Percentiles rank a stretch among this genome's conserved stretches.
These are phyloP conservation scores for Mercurialis annua DNA, from an alignment of 345 rosid genomes.

Conservation along the genomic window DNA sequence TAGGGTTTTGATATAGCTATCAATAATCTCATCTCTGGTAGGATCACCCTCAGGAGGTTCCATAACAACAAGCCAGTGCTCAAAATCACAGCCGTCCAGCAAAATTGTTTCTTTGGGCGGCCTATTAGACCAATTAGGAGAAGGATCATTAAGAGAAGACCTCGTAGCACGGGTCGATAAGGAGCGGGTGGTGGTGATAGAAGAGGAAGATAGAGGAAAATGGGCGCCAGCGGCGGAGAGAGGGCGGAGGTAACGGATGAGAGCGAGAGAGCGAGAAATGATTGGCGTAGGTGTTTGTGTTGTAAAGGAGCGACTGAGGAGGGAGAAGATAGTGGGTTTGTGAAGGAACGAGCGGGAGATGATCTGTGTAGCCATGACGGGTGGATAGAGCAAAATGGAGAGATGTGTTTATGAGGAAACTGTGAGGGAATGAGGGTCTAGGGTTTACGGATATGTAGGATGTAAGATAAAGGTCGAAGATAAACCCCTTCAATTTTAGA, in stretches of 20 bases:
- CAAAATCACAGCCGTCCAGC: slow-evolving; percentile 90
- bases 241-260: slow-evolving; percentile 2
- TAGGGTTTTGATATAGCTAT: slow-evolving; percentile 66
- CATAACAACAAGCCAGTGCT: slow-evolving; percentile 93
- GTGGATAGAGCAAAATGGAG: no score
- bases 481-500: no score
- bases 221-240: slow-evolving; percentile 15
- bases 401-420: no score
- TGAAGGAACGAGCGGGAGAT: neutral
- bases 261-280: slow-evolving; percentile 5
- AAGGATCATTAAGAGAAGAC: slow-evolving; percentile 65
- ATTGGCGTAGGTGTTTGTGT: neutral
- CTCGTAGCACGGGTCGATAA: slow-evolving; percentile 50
- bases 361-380: neutral
- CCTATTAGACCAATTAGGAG: slow-evolving; percentile 87
- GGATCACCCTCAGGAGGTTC: slow-evolving; percentile 60
- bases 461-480: no score
- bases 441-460: no score
- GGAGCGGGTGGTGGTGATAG: slow-evolving; percentile 9
- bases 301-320: slow-evolving; percentile 12
- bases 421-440: no score
- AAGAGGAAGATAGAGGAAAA: slow-evolving; percentile 18
- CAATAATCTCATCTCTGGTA: slow-evolving; percentile 86
- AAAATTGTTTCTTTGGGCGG: slow-evolving; percentile 90
- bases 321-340: slow-evolving; percentile 3